Evolutionary conservation across 352 stramenopile species (phyloP).

Genomic region (Globisporangium cylindrosporum): DNA sequence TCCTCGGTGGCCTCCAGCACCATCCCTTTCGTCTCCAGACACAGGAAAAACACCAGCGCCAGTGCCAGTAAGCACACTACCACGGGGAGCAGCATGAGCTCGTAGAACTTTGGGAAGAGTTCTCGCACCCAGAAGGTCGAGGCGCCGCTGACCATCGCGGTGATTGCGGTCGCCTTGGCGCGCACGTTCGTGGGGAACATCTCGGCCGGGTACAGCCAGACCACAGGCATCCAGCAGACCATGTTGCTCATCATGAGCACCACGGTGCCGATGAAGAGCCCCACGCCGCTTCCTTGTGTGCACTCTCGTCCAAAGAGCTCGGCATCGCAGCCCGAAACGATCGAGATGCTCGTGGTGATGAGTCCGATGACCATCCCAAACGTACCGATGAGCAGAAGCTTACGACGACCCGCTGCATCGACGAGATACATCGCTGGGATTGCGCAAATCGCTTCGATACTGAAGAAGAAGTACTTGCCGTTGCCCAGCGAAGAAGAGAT

Average conservation of each 20-base stretch:
- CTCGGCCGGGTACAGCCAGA: conserved; percentile 56
- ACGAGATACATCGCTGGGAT: conserved; percentile 39
- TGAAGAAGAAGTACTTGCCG: conserved; percentile 24
- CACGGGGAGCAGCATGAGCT: conserved; percentile 5
- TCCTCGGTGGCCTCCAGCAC: conserved; percentile 58
- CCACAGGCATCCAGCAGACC: conserved; percentile 39
- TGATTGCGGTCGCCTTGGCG: conserved; percentile 40
- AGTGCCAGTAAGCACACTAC: conserved; percentile 20
- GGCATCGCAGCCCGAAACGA: conserved; percentile 32
- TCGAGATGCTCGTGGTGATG: conserved; percentile 29
- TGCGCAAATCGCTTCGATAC: conserved; percentile 33
- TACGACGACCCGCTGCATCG: conserved; percentile 34
- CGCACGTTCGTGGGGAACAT: conserved; percentile 54
- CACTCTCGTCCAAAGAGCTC: conserved; percentile 30
- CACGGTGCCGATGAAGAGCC: conserved; percentile 33
- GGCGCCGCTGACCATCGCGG: conserved; percentile 29
- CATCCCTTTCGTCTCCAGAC: conserved; percentile 48
- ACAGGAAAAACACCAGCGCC: conserved; percentile 46
- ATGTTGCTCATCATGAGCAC: conserved; percentile 47
- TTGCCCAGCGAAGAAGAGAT: conserved; percentile 30
- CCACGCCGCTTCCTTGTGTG: conserved; percentile 25
- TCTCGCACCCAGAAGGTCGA: conserved; percentile 16
- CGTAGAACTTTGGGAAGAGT: conserved; percentile 13
- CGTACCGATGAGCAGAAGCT: conserved; percentile 34
- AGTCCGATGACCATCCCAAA: conserved; percentile 47